Percentiles rank a stretch among this genome's conserved stretches.
Evolutionary conservation across 2,329 filamentous ascomycete genomes (phyloP).

Genomic region (Alternaria longipes): DNA sequence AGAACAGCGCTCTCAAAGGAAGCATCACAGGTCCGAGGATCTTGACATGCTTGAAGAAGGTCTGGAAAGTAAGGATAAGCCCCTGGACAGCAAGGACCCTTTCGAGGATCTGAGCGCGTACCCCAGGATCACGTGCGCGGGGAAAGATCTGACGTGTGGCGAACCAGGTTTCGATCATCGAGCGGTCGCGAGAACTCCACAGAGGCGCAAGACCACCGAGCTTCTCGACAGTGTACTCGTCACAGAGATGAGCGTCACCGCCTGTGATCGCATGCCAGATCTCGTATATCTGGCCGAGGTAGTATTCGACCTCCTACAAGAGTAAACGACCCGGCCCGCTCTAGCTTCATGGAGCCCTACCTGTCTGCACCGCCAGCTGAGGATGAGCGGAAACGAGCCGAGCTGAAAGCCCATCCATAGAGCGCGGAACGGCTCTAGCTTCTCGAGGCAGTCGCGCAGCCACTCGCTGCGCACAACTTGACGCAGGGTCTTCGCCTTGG

Average conservation of each 20-base stretch:
- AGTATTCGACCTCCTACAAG: conserved; percentile 20
- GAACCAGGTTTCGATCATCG: conserved; percentile 14
- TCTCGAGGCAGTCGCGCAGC: conserved; percentile 18
- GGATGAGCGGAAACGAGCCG: conserved; percentile 15
- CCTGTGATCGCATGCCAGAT: conserved; percentile 17
- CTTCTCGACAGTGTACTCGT: conserved; percentile 19
- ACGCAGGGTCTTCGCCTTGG: conserved; percentile 17
- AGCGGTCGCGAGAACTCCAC: conserved; percentile 17
- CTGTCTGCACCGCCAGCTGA: conserved; percentile 21
- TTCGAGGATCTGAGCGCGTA: conserved; percentile 11
- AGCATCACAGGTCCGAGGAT: conserved; percentile 19
- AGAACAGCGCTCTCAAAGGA: conserved; percentile 16
- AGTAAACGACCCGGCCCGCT: not conserved
- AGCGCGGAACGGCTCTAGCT: conserved; percentile 20
- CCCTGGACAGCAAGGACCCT: conserved; percentile 15
- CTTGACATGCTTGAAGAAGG: conserved; percentile 24
- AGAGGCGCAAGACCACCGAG: conserved; percentile 12
- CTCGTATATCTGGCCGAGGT: conserved; percentile 13
- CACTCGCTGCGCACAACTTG: conserved; percentile 17
- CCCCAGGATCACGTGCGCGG: conserved; percentile 5
- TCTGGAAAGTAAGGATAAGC: conserved; percentile 16
- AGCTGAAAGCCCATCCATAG: conserved; percentile 19
- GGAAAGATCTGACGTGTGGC: conserved; percentile 11
- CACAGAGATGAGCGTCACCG: conserved; percentile 4
- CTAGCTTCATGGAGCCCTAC: conserved; percentile 4